Evolutionary conservation across 225 moss, liverwort and hornwort genomes (phyloP).

Genomic region (Physcomitrellopsis africana): DNA sequence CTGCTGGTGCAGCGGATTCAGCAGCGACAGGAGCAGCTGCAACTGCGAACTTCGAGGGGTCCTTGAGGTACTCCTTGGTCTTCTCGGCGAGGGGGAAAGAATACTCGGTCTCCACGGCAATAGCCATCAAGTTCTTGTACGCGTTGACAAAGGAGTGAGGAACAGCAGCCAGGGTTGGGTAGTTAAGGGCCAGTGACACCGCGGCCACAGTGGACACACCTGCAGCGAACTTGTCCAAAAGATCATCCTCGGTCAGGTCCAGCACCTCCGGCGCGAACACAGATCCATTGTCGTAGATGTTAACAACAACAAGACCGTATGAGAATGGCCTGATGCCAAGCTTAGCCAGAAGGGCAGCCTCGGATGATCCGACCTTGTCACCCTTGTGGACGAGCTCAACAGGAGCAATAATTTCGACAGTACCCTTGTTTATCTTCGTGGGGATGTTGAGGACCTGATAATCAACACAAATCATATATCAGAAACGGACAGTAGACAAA

Average conservation of each 20-base stretch:
- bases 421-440: conserved; percentile 99
- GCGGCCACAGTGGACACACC: conserved; percentile 88
- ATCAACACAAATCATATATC: too few species aligned
- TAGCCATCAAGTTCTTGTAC: conserved; percentile 87
- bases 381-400: conserved; percentile 90
- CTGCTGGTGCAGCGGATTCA: conserved; percentile 42
- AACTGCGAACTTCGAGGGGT: conserved; percentile 82
- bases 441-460: conserved; percentile 88
- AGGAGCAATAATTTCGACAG: conserved; percentile 91
- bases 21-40: conserved; percentile 51
- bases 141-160: conserved; percentile 88
- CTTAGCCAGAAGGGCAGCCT: conserved; percentile 86
- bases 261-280: conserved; percentile 75
- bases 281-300: conserved; percentile 92
- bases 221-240: conserved; percentile 65
- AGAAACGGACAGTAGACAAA: too few species aligned
- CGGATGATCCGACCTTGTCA: conserved; percentile 92
- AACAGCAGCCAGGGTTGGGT: conserved; percentile 86
- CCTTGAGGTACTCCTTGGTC: conserved; percentile 92
- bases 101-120: conserved; percentile 89
- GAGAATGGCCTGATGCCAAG: conserved; percentile 92
- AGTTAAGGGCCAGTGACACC: conserved; percentile 68
- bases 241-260: conserved; percentile 87
- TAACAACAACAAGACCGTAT: conserved; percentile 78
- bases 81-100: conserved; percentile 87